Percentiles rank a stretch among this genome's conserved stretches.
Evolutionary conservation across 1,284 basidiomycete species (phyloP).

Genomic region (Fistulinella cinereoalba): DNA sequence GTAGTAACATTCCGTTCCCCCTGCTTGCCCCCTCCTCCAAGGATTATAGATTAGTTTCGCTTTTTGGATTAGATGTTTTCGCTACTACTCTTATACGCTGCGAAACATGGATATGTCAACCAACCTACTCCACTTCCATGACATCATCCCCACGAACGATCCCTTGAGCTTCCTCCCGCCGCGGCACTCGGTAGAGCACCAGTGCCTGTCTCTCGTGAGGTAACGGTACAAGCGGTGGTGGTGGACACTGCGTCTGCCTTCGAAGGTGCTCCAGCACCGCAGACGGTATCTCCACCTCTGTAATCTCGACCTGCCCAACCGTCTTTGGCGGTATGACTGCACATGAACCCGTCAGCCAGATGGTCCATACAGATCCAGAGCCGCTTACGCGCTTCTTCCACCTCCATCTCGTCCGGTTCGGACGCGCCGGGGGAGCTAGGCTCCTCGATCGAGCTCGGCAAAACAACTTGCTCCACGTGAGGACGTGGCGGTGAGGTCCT

Average conservation of each 20-base stretch:
- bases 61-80: slow-evolving; percentile 21
- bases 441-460: slow-evolving; percentile 47
- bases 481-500: slow-evolving; percentile 1
- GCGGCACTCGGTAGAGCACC: slow-evolving; percentile 58
- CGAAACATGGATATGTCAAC: slow-evolving; percentile 5
- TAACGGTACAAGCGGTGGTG: slow-evolving; percentile 21
- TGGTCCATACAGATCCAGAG: not conserved
- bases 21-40: slow-evolving; percentile 3
- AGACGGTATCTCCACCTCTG: slow-evolving; percentile 37
- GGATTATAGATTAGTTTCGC: slow-evolving; percentile 22
- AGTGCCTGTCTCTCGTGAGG: slow-evolving; percentile 44
- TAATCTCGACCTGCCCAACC: slow-evolving; percentile 16
- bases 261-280: slow-evolving; percentile 48
- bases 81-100: slow-evolving; percentile 9
- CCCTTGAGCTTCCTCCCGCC: too few species aligned
- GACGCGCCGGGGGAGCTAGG: slow-evolving; percentile 31
- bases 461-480: slow-evolving; percentile 23
- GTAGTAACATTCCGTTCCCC: slow-evolving; percentile 10
- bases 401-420: slow-evolving; percentile 64
- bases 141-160: slow-evolving; percentile 43
- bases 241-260: slow-evolving; percentile 20
- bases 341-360: not conserved
- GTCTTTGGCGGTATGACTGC: not conserved
- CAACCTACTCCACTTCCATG: slow-evolving; percentile 55
- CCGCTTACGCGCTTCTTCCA: slow-evolving; percentile 44